Evolutionary conservation across 2,329 filamentous ascomycete genomes (phyloP).

Genomic region (Pseudopyrenochaeta lycopersici): DNA sequence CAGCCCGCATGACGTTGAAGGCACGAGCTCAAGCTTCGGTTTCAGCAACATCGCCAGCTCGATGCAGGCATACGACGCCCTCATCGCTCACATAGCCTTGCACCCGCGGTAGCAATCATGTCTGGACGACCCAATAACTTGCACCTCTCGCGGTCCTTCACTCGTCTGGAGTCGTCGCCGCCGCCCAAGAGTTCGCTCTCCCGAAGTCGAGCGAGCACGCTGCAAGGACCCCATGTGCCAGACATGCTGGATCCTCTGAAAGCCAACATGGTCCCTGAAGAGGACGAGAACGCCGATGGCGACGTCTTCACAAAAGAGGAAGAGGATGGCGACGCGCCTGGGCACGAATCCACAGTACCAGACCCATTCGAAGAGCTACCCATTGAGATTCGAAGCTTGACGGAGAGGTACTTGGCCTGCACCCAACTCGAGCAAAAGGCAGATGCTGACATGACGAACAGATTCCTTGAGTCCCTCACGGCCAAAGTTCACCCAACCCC

Average conservation of each 20-base stretch:
- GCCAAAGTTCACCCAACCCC: slow-evolving; percentile 88
- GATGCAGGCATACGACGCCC: slow-evolving; percentile 37
- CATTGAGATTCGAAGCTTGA: slow-evolving; percentile 89
- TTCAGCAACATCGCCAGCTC: slow-evolving; percentile 30
- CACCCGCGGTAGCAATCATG: slow-evolving; percentile 28
- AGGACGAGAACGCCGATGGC: slow-evolving; percentile 43
- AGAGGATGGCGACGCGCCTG: slow-evolving; percentile 38
- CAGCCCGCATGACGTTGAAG: slow-evolving; percentile 45
- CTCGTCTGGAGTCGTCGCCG: slow-evolving; percentile 55
- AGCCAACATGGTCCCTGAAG: slow-evolving; percentile 45
- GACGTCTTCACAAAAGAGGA: slow-evolving; percentile 54
- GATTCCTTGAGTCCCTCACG: slow-evolving; percentile 89
- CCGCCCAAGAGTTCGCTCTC: slow-evolving; percentile 42
- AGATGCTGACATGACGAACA: slow-evolving; percentile 48
- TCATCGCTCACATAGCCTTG: slow-evolving; percentile 9
- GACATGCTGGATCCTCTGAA: slow-evolving; percentile 55
- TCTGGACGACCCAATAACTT: slow-evolving; percentile 46
- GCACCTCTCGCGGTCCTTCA: slow-evolving; percentile 59
- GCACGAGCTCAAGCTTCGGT: slow-evolving; percentile 31
- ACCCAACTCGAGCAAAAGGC: neutral
- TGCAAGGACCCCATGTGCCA: slow-evolving; percentile 54
- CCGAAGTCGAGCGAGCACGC: slow-evolving; percentile 57
- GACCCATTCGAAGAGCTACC: slow-evolving; percentile 88
- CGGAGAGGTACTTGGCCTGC: slow-evolving; percentile 71
- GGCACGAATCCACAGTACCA: slow-evolving; percentile 52